Evolutionary conservation across 192 early-diverging fungal genomes (phyloP).

Genomic region (Coemansia sp.): DNA sequence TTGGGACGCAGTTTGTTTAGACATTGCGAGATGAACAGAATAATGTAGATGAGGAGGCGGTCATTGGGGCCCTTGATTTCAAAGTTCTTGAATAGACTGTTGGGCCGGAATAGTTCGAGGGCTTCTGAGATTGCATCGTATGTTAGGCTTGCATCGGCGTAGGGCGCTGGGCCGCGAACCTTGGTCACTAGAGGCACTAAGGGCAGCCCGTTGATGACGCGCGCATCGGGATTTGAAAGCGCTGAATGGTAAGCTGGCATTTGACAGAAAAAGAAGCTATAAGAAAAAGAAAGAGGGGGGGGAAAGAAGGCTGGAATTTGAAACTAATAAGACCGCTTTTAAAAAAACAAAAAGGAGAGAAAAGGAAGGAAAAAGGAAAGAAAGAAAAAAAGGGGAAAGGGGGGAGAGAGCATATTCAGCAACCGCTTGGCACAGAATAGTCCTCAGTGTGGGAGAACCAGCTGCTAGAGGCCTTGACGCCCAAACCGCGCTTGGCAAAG

Average conservation of each 20-base stretch:
- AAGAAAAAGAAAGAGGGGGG: not conserved
- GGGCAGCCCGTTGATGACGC: constrained; percentile 77
- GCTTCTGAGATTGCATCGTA: constrained; percentile 97
- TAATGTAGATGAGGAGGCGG: constrained; percentile 92
- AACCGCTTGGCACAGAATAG: constrained; percentile 24
- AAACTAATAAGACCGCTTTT: not conserved
- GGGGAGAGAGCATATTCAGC: not conserved
- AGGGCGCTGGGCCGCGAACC: constrained; percentile 77
- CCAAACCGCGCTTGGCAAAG: constrained; percentile 72
- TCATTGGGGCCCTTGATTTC: constrained; percentile 95
- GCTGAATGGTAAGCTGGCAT: constrained; percentile 49
- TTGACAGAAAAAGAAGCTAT: not conserved
- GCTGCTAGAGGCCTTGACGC: constrained; percentile 18
- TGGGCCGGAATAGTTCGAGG: constrained; percentile 90
- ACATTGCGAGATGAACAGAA: constrained; percentile 88
- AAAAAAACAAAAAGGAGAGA: not conserved
- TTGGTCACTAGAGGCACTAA: constrained; percentile 90
- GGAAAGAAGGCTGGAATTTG: not conserved
- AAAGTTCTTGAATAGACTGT: constrained; percentile 98
- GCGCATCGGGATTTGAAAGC: constrained; percentile 18
- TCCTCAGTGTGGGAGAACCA: constrained; percentile 19
- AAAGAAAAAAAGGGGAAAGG: not conserved
- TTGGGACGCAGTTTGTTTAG: constrained; percentile 65
- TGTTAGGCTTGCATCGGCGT: constrained; percentile 55
- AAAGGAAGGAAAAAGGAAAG: not conserved